A percentile compares a stretch with the other conserved stretches of the same genome.
Evolutionary conservation across 176 grass and related monocot genomes (phyloP).

Genomic region (Melocanna baccifera): DNA sequence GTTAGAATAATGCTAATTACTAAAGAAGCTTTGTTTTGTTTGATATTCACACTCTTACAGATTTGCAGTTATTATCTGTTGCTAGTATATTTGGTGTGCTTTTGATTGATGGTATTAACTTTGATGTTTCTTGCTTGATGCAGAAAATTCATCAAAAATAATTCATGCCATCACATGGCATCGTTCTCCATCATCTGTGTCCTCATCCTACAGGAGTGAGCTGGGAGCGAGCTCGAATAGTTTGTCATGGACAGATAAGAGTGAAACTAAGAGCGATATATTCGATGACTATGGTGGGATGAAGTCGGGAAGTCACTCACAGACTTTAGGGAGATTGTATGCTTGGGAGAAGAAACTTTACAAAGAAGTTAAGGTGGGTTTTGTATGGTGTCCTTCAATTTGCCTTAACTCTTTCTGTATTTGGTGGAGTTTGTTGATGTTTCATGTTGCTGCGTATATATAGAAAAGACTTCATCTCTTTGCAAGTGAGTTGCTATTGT

Average conservation of each 20-base stretch:
- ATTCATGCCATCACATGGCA: constrained; percentile 91
- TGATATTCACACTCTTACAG: background rate
- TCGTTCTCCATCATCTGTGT: constrained; percentile 73
- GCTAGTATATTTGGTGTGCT: background rate
- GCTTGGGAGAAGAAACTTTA: constrained; percentile 98
- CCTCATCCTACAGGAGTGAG: constrained; percentile 67
- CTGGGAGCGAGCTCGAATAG: constrained; percentile 60
- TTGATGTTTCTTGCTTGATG: background rate
- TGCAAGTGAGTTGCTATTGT: background rate
- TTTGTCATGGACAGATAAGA: constrained; percentile 71
- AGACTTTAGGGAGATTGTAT: constrained; percentile 82
- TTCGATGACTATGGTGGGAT: constrained; percentile 74
- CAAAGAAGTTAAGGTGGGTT: constrained; percentile 92
- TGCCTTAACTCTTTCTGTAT: background rate
- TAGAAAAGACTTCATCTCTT: background rate
- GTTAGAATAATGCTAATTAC: constrained; percentile 1
- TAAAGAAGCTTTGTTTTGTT: constrained; percentile 10
- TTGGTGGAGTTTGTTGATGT: background rate
- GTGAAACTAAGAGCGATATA: constrained; percentile 68
- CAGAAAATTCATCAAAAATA: constrained; percentile 90
- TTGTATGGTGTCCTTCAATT: background rate
- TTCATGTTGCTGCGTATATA: background rate
- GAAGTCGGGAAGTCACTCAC: constrained; percentile 86
- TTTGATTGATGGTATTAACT: constrained; percentile 13
- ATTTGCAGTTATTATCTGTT: background rate